phyloP scores from a whole-genome alignment of 306 rosid genomes.

The Gillenia trifoliata region DNA sequence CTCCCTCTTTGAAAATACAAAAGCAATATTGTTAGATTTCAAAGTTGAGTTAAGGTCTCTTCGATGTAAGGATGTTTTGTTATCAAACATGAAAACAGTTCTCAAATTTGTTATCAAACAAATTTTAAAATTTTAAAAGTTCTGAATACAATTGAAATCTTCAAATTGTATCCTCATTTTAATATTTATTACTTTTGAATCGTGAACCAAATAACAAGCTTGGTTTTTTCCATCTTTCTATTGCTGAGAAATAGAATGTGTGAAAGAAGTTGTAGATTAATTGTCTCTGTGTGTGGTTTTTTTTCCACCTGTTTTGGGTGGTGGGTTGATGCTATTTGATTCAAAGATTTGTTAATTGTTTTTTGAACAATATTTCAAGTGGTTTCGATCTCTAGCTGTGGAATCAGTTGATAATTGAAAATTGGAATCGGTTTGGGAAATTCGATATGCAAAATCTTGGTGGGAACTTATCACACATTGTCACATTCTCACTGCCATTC shows the following conservation, averaged over 20 bases:
- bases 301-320: neutral
- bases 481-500: conserved; percentile 26
- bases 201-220: neutral
- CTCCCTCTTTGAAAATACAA: neutral
- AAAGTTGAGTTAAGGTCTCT: neutral
- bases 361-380: conserved; percentile 30
- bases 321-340: conserved; percentile 7
- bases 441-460: conserved; percentile 32
- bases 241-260: neutral
- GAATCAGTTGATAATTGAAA: conserved; percentile 39
- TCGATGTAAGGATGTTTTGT: neutral
- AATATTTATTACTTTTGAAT: neutral
- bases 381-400: conserved; percentile 24
- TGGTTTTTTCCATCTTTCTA: neutral
- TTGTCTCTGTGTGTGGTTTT: neutral
- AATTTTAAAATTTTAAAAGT: neutral
- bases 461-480: conserved; percentile 13
- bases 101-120: neutral
- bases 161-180: neutral
- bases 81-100: neutral
- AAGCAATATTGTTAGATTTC: neutral
- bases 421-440: conserved; percentile 31
- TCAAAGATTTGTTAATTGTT: conserved; percentile 11
- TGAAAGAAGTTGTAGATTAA: neutral
- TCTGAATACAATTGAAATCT: neutral